Evolutionary conservation across 768 basidiomycete genomes (phyloP).

Genomic region (Hortiboletus campestris): DNA sequence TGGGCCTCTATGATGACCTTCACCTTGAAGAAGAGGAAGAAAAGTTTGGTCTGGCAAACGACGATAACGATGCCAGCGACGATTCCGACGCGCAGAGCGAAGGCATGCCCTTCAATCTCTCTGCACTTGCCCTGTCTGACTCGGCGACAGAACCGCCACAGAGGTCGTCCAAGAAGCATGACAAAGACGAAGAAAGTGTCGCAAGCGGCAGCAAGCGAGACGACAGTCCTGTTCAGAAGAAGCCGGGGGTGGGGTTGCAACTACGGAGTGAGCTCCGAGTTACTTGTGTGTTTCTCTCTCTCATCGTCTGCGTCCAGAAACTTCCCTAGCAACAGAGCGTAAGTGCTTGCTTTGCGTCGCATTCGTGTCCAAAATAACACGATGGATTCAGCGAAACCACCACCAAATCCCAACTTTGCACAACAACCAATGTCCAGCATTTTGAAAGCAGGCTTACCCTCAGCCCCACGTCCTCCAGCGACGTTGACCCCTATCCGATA

Average conservation of each 20-base stretch:
- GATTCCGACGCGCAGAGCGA: slow-evolving; percentile 74
- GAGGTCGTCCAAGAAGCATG: slow-evolving; percentile 71
- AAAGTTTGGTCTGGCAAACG: slow-evolving; percentile 74
- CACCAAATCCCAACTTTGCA: slow-evolving; percentile 76
- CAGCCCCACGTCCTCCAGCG: slow-evolving; percentile 50
- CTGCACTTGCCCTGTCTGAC: neutral
- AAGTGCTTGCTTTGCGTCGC: slow-evolving; percentile 19
- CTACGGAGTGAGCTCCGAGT: slow-evolving; percentile 62
- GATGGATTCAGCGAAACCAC: slow-evolving; percentile 50
- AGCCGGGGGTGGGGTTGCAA: slow-evolving; percentile 56
- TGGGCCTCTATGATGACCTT: slow-evolving; percentile 97
- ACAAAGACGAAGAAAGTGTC: slow-evolving; percentile 70
- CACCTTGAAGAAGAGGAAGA: slow-evolving; percentile 97
- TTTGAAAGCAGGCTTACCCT: slow-evolving; percentile 69
- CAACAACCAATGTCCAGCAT: slow-evolving; percentile 76
- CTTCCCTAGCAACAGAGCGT: slow-evolving; percentile 64
- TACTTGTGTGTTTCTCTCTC: slow-evolving; percentile 2
- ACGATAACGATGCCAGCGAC: slow-evolving; percentile 70
- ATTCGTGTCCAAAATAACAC: slow-evolving; percentile 4
- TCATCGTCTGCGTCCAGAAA: slow-evolving; percentile 45
- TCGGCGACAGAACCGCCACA: slow-evolving; percentile 53
- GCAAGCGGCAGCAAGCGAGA: slow-evolving; percentile 68
- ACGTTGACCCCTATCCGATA: slow-evolving; percentile 81
- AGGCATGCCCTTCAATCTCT: slow-evolving; percentile 41
- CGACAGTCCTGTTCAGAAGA: slow-evolving; percentile 79